Evolutionary conservation across 164 flowering plant species (phyloP), one percentile per base, ranked within the genome.

Genomic region (Dillenia suffruticosa): DNA sequence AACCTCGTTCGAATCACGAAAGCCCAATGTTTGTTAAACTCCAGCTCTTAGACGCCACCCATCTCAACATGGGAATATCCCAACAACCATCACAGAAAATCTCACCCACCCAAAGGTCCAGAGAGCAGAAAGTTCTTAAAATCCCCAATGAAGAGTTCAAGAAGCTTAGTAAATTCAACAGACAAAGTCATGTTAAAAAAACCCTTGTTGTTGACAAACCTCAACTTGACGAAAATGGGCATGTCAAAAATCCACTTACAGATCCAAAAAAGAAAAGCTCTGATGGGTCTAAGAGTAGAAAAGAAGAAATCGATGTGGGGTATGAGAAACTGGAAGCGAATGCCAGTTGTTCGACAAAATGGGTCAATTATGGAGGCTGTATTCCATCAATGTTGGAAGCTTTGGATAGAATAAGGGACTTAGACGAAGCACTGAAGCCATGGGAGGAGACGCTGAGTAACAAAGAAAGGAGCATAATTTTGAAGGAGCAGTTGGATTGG

Each of bases 401-500:
- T 0, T 57, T 87, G 74, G 91, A 89, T 11, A 64, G 64, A 10
- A 62, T 78, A 32, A 17, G 51, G 11, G 85, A 89, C 70, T 63
- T 94, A 69, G 91, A 87, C 57, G 79, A 83, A 70, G 98, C 98
- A 4, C 75, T 89, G 64, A 71, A 61, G 72, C 95, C 97, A 8
- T 94, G 96, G 97, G 84, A 73, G 54, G 82, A 76, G 59, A 76
- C 66, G 24, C 75, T 90, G 19, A 82, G 67, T 58, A 84, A 80
- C 63, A 89, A 90, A 69, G 97, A 90, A 57, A 79, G 86, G 76
- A 94, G 85, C 66, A 89, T 94, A 57, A 86, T 94, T 54, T 84
- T 94, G 78, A 94, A 94, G 84, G 96, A 94, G 82, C 98, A 90
- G 61, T 16, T 62, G 40, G 70, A 76, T 51, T 94, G 92, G 95